Percentiles rank a stretch among this genome's conserved stretches.
phyloP scores from a whole-genome alignment of 257 asterid genomes.

The Solanum gandarillasii region DNA sequence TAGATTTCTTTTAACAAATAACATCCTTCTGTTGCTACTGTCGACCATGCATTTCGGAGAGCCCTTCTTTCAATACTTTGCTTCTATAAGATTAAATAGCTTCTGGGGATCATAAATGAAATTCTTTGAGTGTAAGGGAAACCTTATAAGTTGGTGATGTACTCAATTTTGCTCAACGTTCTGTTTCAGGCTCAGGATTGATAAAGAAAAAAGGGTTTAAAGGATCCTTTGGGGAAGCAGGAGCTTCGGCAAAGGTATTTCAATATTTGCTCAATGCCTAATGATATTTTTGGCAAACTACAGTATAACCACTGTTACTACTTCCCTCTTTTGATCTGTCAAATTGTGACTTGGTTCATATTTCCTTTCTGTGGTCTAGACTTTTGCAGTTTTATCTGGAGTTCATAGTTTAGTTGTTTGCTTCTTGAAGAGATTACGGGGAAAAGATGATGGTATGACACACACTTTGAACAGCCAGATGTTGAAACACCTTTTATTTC shows the following conservation, averaged over 20 bases:
- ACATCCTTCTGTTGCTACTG: background rate
- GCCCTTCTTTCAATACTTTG: background rate
- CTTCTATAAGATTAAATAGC: background rate
- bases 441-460: conserved; percentile 81
- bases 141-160: background rate
- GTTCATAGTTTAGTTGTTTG: conserved; percentile 86
- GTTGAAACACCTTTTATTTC: background rate
- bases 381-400: conserved; percentile 84
- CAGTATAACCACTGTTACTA: background rate
- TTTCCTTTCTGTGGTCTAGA: conserved; percentile 23
- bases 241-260: conserved; percentile 79
- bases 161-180: background rate
- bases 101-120: background rate
- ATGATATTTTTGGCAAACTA: background rate
- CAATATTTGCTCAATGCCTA: background rate
- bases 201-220: conserved; percentile 63
- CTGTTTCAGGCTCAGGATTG: conserved; percentile 59
- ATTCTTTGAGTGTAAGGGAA: background rate
- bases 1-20: background rate
- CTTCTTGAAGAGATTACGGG: conserved; percentile 68
- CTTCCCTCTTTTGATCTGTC: background rate
- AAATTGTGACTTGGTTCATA: background rate
- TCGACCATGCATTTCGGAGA: background rate
- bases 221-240: conserved; percentile 72
- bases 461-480: background rate